phyloP scores from a whole-genome alignment of 345 rosid species.

The Gossypium bickii region DNA sequence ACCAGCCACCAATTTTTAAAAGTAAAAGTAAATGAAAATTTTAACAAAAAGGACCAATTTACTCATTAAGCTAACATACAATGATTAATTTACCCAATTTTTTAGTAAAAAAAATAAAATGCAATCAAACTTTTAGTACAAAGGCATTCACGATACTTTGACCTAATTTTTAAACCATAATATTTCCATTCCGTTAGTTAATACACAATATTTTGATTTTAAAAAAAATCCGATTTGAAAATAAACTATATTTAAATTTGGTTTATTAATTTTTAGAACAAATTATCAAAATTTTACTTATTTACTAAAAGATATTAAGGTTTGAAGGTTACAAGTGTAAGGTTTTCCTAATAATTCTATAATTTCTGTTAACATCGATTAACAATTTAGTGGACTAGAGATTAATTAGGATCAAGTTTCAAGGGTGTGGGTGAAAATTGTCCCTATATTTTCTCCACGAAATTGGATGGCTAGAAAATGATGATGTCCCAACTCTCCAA shows the following conservation, averaged over 20 bases:
- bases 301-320: not conserved
- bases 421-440: not conserved
- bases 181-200: too few species aligned
- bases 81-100: too few species aligned
- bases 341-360: not conserved
- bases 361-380: not conserved
- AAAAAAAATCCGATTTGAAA: too few species aligned
- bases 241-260: not conserved
- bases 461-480: not conserved
- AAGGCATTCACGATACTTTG: accelerated
- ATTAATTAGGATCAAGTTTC: not conserved
- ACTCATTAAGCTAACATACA: too few species aligned
- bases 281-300: not conserved
- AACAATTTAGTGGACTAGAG: not conserved
- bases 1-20: too few species aligned
- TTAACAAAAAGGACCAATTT: too few species aligned
- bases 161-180: too few species aligned
- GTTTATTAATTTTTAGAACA: not conserved
- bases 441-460: not conserved
- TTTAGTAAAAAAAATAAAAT: too few species aligned
- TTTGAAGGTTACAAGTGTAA: not conserved
- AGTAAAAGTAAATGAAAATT: too few species aligned
- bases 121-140: too few species aligned
- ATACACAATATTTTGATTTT: too few species aligned
- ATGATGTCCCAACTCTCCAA: not conserved